Evolutionary conservation across 768 basidiomycete species (phyloP).

Genomic region (Termitomyces sp.): DNA sequence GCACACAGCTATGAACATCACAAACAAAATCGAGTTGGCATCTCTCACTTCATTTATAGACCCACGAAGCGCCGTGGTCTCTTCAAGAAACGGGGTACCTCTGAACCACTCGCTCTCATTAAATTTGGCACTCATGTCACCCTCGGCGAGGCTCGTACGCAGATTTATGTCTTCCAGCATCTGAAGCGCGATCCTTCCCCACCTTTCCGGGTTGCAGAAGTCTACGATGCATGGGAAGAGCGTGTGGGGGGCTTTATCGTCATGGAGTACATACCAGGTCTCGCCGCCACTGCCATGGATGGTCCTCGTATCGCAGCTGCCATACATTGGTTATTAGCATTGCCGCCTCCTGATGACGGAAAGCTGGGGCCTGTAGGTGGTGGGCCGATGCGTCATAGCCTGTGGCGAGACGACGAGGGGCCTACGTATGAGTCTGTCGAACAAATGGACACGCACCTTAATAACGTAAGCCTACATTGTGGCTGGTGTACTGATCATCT

Average conservation of each 20-base stretch:
- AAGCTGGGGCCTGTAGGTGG: background rate
- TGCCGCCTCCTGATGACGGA: background rate
- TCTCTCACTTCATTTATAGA: background rate
- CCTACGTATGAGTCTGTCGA: background rate
- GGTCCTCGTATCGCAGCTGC: background rate
- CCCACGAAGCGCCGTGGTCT: too few species aligned
- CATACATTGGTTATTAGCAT: background rate
- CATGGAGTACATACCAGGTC: background rate
- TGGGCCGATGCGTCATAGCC: background rate
- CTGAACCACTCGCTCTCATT: background rate
- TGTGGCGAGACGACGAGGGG: background rate
- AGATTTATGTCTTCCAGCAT: background rate
- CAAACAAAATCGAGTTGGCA: too few species aligned
- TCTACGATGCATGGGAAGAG: background rate
- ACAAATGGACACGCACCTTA: background rate
- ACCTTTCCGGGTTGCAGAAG: background rate
- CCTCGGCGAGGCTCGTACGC: background rate
- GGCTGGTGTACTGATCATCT: too few species aligned
- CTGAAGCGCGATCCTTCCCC: background rate
- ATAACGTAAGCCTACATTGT: background rate
- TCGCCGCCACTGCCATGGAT: background rate
- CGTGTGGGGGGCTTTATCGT: background rate
- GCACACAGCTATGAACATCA: too few species aligned
- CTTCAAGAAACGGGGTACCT: background rate
- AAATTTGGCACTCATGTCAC: background rate